Evolutionary conservation across 169 alveolate species (phyloP), one percentile per base, ranked within the genome.

Genomic region (Theileria parva): DNA sequence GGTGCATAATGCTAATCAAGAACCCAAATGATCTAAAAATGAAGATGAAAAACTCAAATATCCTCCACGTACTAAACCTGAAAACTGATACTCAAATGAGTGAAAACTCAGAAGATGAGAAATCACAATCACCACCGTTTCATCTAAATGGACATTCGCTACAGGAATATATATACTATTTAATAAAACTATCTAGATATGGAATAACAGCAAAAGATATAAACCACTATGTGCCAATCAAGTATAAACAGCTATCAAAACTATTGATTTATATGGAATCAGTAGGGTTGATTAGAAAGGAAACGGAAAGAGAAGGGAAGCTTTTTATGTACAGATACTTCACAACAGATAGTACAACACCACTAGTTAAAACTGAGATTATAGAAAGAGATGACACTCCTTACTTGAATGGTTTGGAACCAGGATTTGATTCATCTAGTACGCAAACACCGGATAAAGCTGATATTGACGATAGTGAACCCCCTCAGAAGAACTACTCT

Each of bases 261-360:
- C 30, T 60, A 6, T 0, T 81, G 17, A 0, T 63, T 13, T 5
- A 50, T 27, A 27, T 81, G 19, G 88, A 74, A 53, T 21, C 50
- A 4, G 44, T 11, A n/a, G 80, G 75, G 21, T 13, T 65, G 34
- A 28, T 74, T 0, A 25, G 28, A 25, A 74, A 75, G 81, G 34
- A 74, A 66, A 70, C 85, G 23, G 34, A 21, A 30, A 74, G 88
- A 23, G 66, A 50, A n/a, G 88, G 88, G 25, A 81, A 81, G 72
- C 3, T 64, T 39, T 59, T 74, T 25, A 81, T 81, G 88, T 50
- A 81, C 28, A 17, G 48, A 1, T 81, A 81, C 63, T 48, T 48
- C 67, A 19, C 55, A 50, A 70, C 44, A 23, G 55, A 70, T 65
- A 65, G 53, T 65, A 65, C 1, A 2, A 57, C 37, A 25, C 28